Evolutionary conservation across 2,329 filamentous ascomycete species (phyloP).

Genomic region (Lasiodiplodia hormozganensis): DNA sequence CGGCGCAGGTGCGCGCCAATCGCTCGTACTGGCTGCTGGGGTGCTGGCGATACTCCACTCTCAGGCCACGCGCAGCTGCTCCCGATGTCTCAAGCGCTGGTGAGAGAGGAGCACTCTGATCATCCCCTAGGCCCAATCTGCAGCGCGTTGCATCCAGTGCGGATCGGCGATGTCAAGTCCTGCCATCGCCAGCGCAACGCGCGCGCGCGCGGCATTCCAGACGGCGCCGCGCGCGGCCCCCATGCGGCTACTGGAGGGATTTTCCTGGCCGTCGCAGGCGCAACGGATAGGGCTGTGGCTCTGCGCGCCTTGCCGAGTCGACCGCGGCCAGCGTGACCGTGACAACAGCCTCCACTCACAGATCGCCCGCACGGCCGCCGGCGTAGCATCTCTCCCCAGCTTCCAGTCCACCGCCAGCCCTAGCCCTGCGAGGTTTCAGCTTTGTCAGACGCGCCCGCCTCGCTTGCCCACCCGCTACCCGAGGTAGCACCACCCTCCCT

Average conservation of each 20-base stretch:
- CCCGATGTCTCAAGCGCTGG: constrained; percentile 21
- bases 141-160: constrained; percentile 16
- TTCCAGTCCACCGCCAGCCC: constrained; percentile 18
- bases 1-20: constrained; percentile 6
- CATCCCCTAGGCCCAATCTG: constrained; percentile 22
- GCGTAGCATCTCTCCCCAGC: constrained; percentile 23
- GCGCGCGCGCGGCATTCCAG: constrained; percentile 8
- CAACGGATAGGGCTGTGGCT: constrained; percentile 25
- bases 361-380: constrained; percentile 26
- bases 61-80: constrained; percentile 22
- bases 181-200: constrained; percentile 4
- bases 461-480: constrained; percentile 18
- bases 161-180: constrained; percentile 18
- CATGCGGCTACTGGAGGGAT: constrained; percentile 20
- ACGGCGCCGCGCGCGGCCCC: not conserved
- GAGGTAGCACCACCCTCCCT: constrained; percentile 27
- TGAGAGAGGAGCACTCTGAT: constrained; percentile 9
- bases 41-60: constrained; percentile 22
- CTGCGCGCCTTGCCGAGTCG: constrained; percentile 13
- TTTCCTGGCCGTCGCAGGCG: constrained; percentile 7
- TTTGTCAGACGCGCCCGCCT: constrained; percentile 27
- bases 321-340: constrained; percentile 1
- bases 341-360: not conserved
- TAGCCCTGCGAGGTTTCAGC: constrained; percentile 27
- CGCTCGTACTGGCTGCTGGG: constrained; percentile 6